Evolutionary conservation across 2,329 filamentous ascomycete genomes (phyloP), one percentile per base, ranked within the genome.

Genomic region (Fusarium sterilihyphosum): DNA sequence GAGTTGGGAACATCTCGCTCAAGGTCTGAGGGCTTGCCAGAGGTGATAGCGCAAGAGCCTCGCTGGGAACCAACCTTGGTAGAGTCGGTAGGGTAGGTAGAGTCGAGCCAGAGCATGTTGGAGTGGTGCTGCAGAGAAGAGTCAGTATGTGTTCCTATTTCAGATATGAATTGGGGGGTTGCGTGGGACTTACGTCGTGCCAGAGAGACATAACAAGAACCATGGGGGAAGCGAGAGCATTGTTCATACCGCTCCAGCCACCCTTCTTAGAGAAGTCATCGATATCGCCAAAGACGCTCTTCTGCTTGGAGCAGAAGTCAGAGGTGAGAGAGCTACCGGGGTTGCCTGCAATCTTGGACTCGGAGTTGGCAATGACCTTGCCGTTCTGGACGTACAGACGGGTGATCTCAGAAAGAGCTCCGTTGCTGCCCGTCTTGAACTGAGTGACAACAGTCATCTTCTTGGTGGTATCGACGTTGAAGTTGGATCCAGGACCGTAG

Each of bases 31-130:
- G 65, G 65, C 31, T 54, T 65, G 33, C 90, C 90, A 26, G 87
- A 88, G 74, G 79, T 83, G 53, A 84, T 85, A 57, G 85, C 65
- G 81, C 90, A 92, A 41, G 84, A 83, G 62, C 90, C 90, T 77
- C 90, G 88, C 47, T 83, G 82, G 65, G 84, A 81, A 74, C 90
- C 90, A 37, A 84, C 84, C 5, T 69, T 73, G 60, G 84, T 85
- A 37, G 83, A 77, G 70, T 83, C 79, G 69, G 85, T 84, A 56
- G 92, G 91, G 85, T 88, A 92, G 80, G 84, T 88, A 70, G 88
- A 89, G 85, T 94, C 92, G 77, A 94, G 88, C 92, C 92, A 94
- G 78, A 92, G 88, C 92, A 94, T 94, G 83, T 92, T 87, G 78
- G 88, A 84, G 68, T 88, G 82, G 82, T 93, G 88, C 81, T 82